Evolutionary conservation across 345 rosid species (phyloP).

Genomic region (Litchi chinensis): DNA sequence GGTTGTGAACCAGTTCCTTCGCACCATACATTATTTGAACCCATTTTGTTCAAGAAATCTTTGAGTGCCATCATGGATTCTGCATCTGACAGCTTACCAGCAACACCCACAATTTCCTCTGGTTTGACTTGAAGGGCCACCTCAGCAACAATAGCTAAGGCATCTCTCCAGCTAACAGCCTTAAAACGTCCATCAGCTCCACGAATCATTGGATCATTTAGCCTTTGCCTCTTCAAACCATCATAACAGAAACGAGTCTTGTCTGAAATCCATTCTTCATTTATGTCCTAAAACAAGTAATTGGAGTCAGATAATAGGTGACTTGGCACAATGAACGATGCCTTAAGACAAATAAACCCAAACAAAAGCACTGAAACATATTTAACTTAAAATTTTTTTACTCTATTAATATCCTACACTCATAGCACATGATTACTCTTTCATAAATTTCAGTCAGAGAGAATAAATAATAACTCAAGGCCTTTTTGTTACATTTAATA

Average conservation of each 20-base stretch:
- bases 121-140: constrained; percentile 72
- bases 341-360: not conserved
- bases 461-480: not conserved
- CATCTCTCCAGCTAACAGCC: constrained; percentile 96
- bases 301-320: constrained; percentile 8
- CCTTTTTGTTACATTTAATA: not conserved
- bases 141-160: constrained; percentile 89
- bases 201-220: constrained; percentile 97
- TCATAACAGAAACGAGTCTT: constrained; percentile 95
- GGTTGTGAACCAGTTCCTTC: constrained; percentile 83
- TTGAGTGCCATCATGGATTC: constrained; percentile 98
- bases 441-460: not conserved
- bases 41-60: constrained; percentile 89
- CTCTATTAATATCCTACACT: constrained; percentile 14
- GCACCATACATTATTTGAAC: constrained; percentile 91
- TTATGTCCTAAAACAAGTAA: constrained; percentile 73
- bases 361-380: not conserved
- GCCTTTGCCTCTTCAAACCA: constrained; percentile 98
- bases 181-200: constrained; percentile 88
- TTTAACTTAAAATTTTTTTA: not conserved
- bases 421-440: not conserved
- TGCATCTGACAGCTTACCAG: constrained; percentile 93
- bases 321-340: constrained; percentile 2
- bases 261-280: constrained; percentile 99
- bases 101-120: constrained; percentile 86